Evolutionary conservation across 768 basidiomycete species (phyloP), one percentile per base, ranked within the genome.

Genomic region (Pisolithus tinctorius): DNA sequence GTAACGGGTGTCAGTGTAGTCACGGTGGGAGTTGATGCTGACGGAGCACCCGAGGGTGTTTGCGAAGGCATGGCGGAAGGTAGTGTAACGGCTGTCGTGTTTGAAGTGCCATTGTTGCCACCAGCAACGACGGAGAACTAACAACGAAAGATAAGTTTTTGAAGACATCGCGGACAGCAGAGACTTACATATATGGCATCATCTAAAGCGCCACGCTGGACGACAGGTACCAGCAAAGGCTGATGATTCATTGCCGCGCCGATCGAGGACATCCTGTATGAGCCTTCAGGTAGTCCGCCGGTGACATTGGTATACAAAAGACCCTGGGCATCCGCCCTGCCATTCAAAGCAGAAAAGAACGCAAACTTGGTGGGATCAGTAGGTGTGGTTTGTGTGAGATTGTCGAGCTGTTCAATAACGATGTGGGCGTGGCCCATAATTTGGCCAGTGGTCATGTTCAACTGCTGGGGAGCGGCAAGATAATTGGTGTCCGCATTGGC

Each of bases 391-490:
- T 78, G 71, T 36, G 67, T 67, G 49, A 84, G 65, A 11, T 75
- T 69, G 14, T 60, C 53, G 51, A 88, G 67, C 47, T 63, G 51
- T 65, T 86, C 76, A 49, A 86, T 69, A 40, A 82, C 81, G 58
- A 85, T 65, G 59, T 88, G 85, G 16, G 72, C 70, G 67, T 85
- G 82, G 10, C 84, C 86, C 51, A 76, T 61, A 58, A 86, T 74
- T 40, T 72, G 57, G 48, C 84, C 84, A 9, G 68, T 58, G 1
- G 52, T 57, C 10, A 59, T 46, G 60, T 78, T 66, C 39, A 79
- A 63, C 51, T 79, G 69, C 59, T 79, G 77, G 42, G 84, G 84
- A 6, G 79, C 79, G 29, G 74, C 63, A 51, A 76, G 74, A 69
- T 78, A 84, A 60, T 76, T 84, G 25, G 60, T 61, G 27, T 71